Percentiles rank a stretch among this genome's conserved stretches.
These are phyloP conservation scores for Citrus cavaleriei DNA, from an alignment of 345 rosid genomes.

Conservation along the genomic window DNA sequence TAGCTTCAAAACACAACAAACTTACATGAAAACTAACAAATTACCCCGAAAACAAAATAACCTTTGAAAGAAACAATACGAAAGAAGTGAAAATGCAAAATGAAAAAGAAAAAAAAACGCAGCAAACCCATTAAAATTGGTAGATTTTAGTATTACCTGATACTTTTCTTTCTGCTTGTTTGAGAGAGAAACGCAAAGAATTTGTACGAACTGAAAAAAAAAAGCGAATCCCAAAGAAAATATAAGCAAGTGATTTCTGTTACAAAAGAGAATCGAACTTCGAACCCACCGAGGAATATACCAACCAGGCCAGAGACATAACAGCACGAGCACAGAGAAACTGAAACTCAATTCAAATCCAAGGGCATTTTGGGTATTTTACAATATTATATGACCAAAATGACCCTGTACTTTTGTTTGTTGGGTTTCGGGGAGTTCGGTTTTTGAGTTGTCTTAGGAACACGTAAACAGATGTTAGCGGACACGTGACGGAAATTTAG, in stretches of 20 bases:
- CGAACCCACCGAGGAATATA: conserved; percentile 35
- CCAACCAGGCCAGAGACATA: conserved; percentile 22
- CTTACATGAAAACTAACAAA: neutral
- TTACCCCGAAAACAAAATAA: neutral
- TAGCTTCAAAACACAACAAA: neutral
- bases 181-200: conserved; percentile 5
- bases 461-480: conserved; percentile 7
- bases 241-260: neutral
- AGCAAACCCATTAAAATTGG: neutral
- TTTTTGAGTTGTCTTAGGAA: neutral
- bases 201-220: neutral
- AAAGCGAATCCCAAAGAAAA: neutral
- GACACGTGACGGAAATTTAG: conserved; percentile 25
- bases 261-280: conserved; percentile 8
- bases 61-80: too few relatives aligned
- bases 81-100: neutral
- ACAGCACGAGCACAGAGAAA: neutral
- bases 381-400: conserved; percentile 4
- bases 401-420: conserved; percentile 8
- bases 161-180: conserved; percentile 10
- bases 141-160: conserved; percentile 15
- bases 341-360: neutral
- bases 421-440: too few relatives aligned
- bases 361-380: conserved; percentile 24
- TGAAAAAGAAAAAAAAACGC: neutral